These are phyloP conservation scores for Colletotrichum graminicola DNA, from an alignment of 2,329 filamentous ascomycete genomes.

Conservation along the genomic window DNA sequence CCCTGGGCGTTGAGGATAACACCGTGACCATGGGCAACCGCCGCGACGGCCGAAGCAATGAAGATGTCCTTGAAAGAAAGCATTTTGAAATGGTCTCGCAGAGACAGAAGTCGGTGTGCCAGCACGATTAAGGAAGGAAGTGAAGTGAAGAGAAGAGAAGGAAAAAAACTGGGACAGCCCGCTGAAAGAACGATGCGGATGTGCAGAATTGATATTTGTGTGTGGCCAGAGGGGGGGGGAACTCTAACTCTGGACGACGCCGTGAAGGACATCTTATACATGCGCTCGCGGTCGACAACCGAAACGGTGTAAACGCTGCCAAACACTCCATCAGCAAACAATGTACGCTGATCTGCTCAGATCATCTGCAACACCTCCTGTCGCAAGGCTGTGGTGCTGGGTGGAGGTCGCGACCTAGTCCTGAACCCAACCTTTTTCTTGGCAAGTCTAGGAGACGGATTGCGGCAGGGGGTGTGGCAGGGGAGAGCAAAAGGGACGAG, in stretches of 20 bases:
- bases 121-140: constrained; percentile 46
- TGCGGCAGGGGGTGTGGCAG: background rate
- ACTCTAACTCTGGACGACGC: constrained; percentile 36
- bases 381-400: constrained; percentile 42
- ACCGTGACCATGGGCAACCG: constrained; percentile 57
- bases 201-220: constrained; percentile 28
- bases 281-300: constrained; percentile 23
- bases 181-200: constrained; percentile 40
- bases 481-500: background rate
- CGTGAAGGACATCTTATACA: constrained; percentile 38
- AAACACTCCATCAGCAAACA: constrained; percentile 28
- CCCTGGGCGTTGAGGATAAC: constrained; percentile 63
- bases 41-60: constrained; percentile 51
- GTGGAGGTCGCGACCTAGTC: constrained; percentile 34
- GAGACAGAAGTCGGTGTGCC: constrained; percentile 42
- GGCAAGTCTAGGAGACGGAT: constrained; percentile 25
- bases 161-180: constrained; percentile 44
- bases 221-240: constrained; percentile 15
- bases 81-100: constrained; percentile 49
- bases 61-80: constrained; percentile 51
- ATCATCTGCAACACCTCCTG: constrained; percentile 43
- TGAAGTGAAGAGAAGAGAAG: constrained; percentile 44
- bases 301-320: constrained; percentile 31
- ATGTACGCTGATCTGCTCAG: constrained; percentile 41
- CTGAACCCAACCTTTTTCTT: constrained; percentile 32